phyloP scores from a whole-genome alignment of 1,139 yeast species.

The Cylindricascospora bacillispora region DNA sequence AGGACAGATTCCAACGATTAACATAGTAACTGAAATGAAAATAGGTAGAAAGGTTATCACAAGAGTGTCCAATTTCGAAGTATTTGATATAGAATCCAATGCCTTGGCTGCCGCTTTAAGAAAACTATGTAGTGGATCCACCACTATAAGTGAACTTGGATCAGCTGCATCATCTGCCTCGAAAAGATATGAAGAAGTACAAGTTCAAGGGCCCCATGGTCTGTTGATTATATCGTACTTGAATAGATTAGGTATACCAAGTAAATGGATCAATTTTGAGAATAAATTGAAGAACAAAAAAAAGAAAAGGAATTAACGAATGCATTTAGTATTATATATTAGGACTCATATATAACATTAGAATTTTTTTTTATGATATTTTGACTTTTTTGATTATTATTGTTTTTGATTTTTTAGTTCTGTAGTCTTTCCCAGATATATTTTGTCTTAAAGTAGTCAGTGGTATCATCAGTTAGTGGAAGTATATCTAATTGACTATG shows the following conservation, averaged over 20 bases:
- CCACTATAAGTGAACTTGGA: constrained; percentile 44
- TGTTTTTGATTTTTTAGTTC: neutral
- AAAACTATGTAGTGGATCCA: constrained; percentile 78
- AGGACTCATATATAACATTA: neutral
- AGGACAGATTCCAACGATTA: constrained; percentile 59
- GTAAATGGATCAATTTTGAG: constrained; percentile 50
- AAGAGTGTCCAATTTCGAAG: constrained; percentile 54
- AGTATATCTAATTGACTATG: constrained; percentile 12
- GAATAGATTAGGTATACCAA: constrained; percentile 54
- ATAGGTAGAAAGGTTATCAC: constrained; percentile 79
- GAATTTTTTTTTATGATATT: too few relatives aligned
- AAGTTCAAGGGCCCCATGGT: constrained; percentile 87
- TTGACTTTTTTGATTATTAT: neutral
- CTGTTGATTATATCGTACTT: constrained; percentile 45
- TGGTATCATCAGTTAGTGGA: constrained; percentile 16
- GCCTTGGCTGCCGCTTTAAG: constrained; percentile 56
- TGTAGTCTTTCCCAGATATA: constrained; percentile 19
- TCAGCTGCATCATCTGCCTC: constrained; percentile 36
- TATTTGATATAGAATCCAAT: constrained; percentile 52
- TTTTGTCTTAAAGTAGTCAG: constrained; percentile 19
- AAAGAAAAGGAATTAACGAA: constrained; percentile 12
- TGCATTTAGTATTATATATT: neutral
- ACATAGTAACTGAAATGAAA: constrained; percentile 59
- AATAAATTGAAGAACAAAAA: constrained; percentile 54
- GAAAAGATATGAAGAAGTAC: constrained; percentile 44